Percentiles rank a stretch among this genome's conserved stretches.
Evolutionary conservation across 2,329 filamentous ascomycete genomes (phyloP).

Genomic region (Tolypocladium inflatum): DNA sequence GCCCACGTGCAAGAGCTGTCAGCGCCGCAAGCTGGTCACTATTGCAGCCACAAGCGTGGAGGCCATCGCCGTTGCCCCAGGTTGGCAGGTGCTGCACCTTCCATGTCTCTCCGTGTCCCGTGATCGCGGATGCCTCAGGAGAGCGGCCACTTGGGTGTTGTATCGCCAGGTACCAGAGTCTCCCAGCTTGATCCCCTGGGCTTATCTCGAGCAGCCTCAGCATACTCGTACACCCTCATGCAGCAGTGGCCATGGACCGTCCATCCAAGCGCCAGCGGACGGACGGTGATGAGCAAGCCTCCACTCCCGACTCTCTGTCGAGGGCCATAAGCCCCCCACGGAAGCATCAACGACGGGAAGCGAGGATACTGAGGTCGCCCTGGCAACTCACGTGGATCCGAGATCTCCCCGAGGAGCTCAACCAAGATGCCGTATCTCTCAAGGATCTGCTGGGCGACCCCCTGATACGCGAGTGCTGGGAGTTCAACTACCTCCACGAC

Average conservation of each 20-base stretch:
- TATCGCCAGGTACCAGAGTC: neutral
- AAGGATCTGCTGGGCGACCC: conserved; percentile 64
- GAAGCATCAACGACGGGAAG: conserved; percentile 16
- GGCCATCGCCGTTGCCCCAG: neutral
- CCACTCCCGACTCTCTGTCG: conserved; percentile 17
- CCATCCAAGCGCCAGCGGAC: conserved; percentile 21
- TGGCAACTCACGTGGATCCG: conserved; percentile 62
- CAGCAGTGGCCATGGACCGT: conserved; percentile 15
- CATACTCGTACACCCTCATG: neutral
- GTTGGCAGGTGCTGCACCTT: neutral
- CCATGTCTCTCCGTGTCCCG: neutral
- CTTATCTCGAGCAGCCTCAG: neutral
- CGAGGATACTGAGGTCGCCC: conserved; percentile 44
- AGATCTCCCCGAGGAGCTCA: conserved; percentile 49
- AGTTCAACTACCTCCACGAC: conserved; percentile 60
- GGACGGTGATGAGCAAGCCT: neutral
- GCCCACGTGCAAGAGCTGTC: neutral
- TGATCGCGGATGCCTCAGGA: neutral
- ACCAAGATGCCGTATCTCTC: conserved; percentile 57
- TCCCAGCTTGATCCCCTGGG: neutral
- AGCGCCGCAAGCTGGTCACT: neutral
- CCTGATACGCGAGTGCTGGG: conserved; percentile 61
- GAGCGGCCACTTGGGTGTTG: neutral
- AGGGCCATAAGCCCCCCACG: conserved; percentile 37
- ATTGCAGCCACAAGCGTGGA: neutral